Evolutionary conservation across 139 green algal species (phyloP).

Genomic region (Auxenochlorella pyrenoidosa): DNA sequence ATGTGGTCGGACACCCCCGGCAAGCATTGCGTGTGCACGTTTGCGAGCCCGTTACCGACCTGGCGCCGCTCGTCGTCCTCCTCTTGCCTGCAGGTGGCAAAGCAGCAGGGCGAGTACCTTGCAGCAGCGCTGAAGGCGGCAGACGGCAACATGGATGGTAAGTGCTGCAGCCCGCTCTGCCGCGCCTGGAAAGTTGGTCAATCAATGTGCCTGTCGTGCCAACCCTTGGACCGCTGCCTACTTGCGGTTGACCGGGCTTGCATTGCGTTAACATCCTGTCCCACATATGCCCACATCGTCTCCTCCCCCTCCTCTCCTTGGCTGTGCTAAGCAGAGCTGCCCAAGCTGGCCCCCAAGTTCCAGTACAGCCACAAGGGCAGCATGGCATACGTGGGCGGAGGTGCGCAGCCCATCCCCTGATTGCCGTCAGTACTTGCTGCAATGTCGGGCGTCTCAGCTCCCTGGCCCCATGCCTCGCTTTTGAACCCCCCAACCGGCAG

Average conservation of each 20-base stretch:
- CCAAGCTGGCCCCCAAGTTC: constrained; percentile 43
- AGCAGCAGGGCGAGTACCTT: constrained; percentile 89
- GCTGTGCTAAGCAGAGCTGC: background rate
- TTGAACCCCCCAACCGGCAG: too few relatives aligned
- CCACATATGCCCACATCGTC: too few relatives aligned
- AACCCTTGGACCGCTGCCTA: too few relatives aligned
- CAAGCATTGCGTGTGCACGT: too few relatives aligned
- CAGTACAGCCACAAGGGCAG: constrained; percentile 80
- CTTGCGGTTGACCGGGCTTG: too few relatives aligned
- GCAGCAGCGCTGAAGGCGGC: constrained; percentile 50
- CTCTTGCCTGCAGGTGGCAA: constrained; percentile 73
- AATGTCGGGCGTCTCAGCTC: background rate
- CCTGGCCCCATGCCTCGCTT: too few relatives aligned
- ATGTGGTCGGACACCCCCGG: too few relatives aligned
- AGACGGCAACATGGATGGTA: background rate
- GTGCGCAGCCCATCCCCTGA: background rate
- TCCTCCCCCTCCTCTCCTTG: background rate
- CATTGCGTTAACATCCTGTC: too few relatives aligned
- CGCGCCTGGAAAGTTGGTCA: too few relatives aligned
- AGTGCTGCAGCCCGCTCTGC: background rate
- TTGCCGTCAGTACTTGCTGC: background rate
- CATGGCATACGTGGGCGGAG: constrained; percentile 86
- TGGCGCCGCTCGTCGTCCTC: background rate
- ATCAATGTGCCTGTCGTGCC: too few relatives aligned
- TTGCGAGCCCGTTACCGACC: background rate